Evolutionary conservation across 495 filamentous ascomycete species (phyloP), one percentile per base, ranked within the genome.

Genomic region (Penicillium taxi): DNA sequence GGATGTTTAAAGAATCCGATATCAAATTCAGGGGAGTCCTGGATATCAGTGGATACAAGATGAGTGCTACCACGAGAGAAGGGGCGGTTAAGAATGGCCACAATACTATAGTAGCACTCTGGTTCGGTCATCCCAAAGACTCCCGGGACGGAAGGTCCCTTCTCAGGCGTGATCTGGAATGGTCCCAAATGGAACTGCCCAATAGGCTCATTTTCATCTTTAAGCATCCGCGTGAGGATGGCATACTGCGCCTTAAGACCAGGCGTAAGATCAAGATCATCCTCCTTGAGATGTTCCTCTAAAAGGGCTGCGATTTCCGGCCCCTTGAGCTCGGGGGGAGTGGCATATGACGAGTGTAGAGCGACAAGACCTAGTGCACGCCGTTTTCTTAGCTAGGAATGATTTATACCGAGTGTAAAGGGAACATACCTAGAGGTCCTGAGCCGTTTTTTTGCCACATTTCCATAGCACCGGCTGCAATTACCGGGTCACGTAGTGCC

Each of bases 1-100:
- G 61, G 56, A 39, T 75, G 50, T 6, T 50, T 44, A 32, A 73
- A 51, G 25, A 67, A 72, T 2, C 50, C 58, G 1, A 67, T 67
- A 34, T 78, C 67, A 40, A 72, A 63, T 0, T 42, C 12, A 0
- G 73, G 72, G 6, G 54, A 35, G 2, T 33, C 45, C 0, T 16
- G 20, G 0, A 57, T 30, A 33, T 69, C 58, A 3, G 55, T 5
- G 9, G 57, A 60, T 0, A 45, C 41, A 25, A 76, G 68, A 48
- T 78, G 76, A 20, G 75, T 64, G 12, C 46, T 64, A 3, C 75
- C 76, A 1, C 74, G 68, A 1, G 73, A 76, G 9, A 75, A 58
- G 2, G 75, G 74, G 15, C 73, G 65, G 14, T 64, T 50, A 0
- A 67, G 47, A 17, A 57, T 17, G 6, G 47, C 59, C 7, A 53